phyloP scores from a whole-genome alignment of 148 eudicot genomes.

The Spergularia bocconei region DNA sequence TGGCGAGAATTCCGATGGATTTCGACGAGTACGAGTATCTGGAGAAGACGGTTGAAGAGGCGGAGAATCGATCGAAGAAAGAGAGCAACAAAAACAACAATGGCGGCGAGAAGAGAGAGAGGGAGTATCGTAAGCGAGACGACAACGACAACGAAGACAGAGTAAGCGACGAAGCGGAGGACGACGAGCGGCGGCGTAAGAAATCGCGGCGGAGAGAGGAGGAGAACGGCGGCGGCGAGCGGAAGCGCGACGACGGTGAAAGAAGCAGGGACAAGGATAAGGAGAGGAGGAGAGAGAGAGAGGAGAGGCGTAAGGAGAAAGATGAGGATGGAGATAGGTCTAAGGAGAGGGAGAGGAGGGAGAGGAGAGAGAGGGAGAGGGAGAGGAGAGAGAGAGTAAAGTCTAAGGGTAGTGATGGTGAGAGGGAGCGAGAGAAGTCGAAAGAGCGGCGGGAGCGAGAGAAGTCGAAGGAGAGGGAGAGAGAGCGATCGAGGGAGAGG shows the following conservation, averaged over 20 bases:
- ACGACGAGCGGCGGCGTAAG: constrained; percentile 34
- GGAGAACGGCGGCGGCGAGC: constrained; percentile 30
- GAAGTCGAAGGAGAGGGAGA: constrained; percentile 26
- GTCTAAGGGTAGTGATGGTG: constrained; percentile 19
- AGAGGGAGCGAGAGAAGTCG: constrained; percentile 28
- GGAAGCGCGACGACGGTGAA: constrained; percentile 32
- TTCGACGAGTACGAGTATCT: constrained; percentile 97
- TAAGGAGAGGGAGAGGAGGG: constrained; percentile 28
- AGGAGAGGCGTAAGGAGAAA: constrained; percentile 20
- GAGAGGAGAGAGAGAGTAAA: constrained; percentile 25
- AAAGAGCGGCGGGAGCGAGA: constrained; percentile 17
- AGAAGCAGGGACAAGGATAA: constrained; percentile 24
- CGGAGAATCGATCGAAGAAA: constrained; percentile 36
- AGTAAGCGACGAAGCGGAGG: constrained; percentile 20
- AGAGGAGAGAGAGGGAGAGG: constrained; percentile 24
- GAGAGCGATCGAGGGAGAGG: constrained; percentile 30
- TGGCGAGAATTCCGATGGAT: constrained; percentile 41
- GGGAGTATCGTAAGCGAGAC: constrained; percentile 48
- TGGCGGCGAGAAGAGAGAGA: constrained; percentile 43
- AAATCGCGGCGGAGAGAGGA: constrained; percentile 43
- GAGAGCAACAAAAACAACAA: constrained; percentile 9
- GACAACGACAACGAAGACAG: constrained; percentile 25
- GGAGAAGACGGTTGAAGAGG: constrained; percentile 70
- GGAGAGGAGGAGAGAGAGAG: constrained; percentile 25
- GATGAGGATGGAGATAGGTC: constrained; percentile 28